Evolutionary conservation across 768 basidiomycete species (phyloP).

Genomic region (Pulveroboletus sp.): DNA sequence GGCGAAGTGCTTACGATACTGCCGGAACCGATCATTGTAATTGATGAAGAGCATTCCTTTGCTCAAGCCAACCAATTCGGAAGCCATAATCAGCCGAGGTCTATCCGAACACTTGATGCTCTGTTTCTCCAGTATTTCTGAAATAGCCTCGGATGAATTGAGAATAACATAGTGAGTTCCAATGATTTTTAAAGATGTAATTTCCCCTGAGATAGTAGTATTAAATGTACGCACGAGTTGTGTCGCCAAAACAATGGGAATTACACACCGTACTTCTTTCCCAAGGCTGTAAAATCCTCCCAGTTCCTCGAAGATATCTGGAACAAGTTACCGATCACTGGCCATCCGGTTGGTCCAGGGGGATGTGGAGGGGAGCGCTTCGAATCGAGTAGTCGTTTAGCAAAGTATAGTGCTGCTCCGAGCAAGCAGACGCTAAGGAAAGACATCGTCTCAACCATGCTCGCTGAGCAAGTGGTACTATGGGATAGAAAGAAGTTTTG

Average conservation of each 20-base stretch:
- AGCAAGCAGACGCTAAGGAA: slow-evolving; percentile 13
- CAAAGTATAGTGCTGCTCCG: slow-evolving; percentile 12
- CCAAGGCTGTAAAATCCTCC: slow-evolving; percentile 52
- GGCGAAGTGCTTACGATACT: slow-evolving; percentile 12
- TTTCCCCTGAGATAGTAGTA: slow-evolving; percentile 22
- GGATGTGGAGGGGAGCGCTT: slow-evolving; percentile 7
- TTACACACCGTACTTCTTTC: slow-evolving; percentile 47
- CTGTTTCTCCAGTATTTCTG: slow-evolving; percentile 52
- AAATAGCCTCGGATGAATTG: slow-evolving; percentile 43
- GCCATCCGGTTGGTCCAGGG: slow-evolving; percentile 28
- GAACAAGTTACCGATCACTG: slow-evolving; percentile 51
- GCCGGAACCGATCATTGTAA: slow-evolving; percentile 8
- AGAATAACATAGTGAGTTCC: slow-evolving; percentile 49
- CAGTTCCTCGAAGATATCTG: slow-evolving; percentile 53
- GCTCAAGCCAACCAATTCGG: slow-evolving; percentile 17
- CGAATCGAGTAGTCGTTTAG: neutral
- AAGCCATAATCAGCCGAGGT: slow-evolving; percentile 14
- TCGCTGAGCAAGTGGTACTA: no score
- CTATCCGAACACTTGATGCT: slow-evolving; percentile 47
- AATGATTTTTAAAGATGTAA: slow-evolving; percentile 30
- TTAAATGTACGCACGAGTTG: neutral
- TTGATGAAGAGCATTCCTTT: slow-evolving; percentile 6
- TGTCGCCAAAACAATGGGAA: neutral
- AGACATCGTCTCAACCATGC: neutral
- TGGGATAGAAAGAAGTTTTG: no score